phyloP scores from a whole-genome alignment of 768 basidiomycete genomes.

The Tremella fuciformis region DNA sequence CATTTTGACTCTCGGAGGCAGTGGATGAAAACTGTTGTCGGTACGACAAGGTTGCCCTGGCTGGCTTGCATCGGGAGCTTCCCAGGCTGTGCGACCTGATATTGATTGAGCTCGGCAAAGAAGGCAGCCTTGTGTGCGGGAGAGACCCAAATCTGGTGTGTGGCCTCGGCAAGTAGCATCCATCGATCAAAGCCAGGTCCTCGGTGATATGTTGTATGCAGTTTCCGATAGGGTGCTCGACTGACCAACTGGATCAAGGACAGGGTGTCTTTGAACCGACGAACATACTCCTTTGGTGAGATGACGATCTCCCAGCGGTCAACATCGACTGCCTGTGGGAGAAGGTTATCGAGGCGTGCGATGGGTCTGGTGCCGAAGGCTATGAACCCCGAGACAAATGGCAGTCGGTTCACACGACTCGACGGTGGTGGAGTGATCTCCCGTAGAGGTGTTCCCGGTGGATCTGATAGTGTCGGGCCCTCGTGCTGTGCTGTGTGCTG shows the following conservation, averaged over 20 bases:
- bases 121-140: background rate
- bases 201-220: background rate
- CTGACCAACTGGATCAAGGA: background rate
- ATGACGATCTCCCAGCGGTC: background rate
- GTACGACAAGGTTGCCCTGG: slow-evolving; percentile 11
- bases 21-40: slow-evolving; percentile 18
- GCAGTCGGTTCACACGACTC: too few relatives aligned
- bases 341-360: too few relatives aligned
- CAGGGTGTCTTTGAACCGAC: background rate
- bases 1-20: slow-evolving; percentile 18
- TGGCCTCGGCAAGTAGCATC: background rate
- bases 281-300: background rate
- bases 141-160: background rate
- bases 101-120: background rate
- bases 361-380: too few relatives aligned
- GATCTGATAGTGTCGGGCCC: too few relatives aligned
- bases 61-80: slow-evolving; percentile 13
- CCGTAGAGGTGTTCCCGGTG: too few relatives aligned
- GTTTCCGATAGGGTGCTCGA: too few relatives aligned
- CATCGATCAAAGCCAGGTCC: background rate
- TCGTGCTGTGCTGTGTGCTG: too few relatives aligned
- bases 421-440: too few relatives aligned
- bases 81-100: slow-evolving; percentile 8
- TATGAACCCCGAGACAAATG: too few relatives aligned
- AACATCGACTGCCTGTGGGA: background rate